A percentile compares a stretch with the other conserved stretches of the same genome.
These are phyloP conservation scores for Serendipita sp. DNA, from an alignment of 768 basidiomycete species.

Conservation along the genomic window DNA sequence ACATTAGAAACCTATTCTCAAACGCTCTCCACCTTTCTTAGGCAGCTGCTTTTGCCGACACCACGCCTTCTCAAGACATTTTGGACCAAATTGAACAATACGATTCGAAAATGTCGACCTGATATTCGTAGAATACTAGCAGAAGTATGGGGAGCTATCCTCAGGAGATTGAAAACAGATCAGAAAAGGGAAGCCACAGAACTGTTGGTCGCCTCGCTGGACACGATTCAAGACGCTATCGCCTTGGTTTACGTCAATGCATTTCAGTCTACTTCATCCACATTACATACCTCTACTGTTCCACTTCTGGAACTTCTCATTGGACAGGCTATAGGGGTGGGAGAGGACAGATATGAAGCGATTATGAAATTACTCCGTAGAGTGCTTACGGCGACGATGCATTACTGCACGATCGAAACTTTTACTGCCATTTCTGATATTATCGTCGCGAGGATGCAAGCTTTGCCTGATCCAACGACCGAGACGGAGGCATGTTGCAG, in stretches of 20 bases:
- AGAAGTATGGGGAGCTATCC: conserved; percentile 71
- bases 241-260: neutral
- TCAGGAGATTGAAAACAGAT: conserved; percentile 52
- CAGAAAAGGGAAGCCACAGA: conserved; percentile 38
- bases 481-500: neutral
- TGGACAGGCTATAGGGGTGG: conserved; percentile 29
- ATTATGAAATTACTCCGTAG: conserved; percentile 49
- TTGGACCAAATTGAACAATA: conserved; percentile 36
- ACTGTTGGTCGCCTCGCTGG: conserved; percentile 25
- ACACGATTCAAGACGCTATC: conserved; percentile 24
- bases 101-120: conserved; percentile 41
- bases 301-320: conserved; percentile 46
- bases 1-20: conserved; percentile 47
- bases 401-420: conserved; percentile 62
- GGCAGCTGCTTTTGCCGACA: conserved; percentile 51
- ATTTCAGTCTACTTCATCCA: conserved; percentile 15
- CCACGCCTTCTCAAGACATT: conserved; percentile 19
- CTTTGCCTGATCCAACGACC: neutral
- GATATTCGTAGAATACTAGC: conserved; percentile 65
- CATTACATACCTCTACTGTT: conserved; percentile 57
- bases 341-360: conserved; percentile 24
- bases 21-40: conserved; percentile 54
- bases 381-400: conserved; percentile 60
- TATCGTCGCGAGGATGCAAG: conserved; percentile 28
- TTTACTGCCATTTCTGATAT: conserved; percentile 42